Percentiles rank a stretch among this genome's conserved stretches.
These are phyloP conservation scores for Paecilomyces variotii DNA, from an alignment of 2,329 filamentous ascomycete genomes.

Conservation along the genomic window DNA sequence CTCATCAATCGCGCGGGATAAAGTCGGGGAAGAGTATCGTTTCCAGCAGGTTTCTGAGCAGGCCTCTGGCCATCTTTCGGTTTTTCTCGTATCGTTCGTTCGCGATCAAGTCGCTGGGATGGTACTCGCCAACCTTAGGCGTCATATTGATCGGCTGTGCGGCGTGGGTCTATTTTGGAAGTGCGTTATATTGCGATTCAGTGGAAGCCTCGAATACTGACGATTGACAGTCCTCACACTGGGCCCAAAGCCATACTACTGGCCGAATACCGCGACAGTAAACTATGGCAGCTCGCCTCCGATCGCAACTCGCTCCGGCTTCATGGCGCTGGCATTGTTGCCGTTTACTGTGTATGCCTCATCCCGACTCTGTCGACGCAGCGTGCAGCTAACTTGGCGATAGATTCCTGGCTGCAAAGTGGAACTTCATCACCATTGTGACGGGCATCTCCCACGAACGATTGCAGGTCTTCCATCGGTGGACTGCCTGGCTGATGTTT, in stretches of 20 bases:
- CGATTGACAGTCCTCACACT: constrained; percentile 33
- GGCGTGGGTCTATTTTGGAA: constrained; percentile 37
- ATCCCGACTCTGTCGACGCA: neutral
- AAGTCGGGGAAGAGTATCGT: constrained; percentile 17
- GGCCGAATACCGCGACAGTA: constrained; percentile 33
- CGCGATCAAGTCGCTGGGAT: constrained; percentile 18
- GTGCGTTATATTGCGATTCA: constrained; percentile 1
- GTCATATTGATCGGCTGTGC: constrained; percentile 31
- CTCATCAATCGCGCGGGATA: constrained; percentile 8
- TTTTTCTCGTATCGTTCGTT: constrained; percentile 16
- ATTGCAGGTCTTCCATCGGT: constrained; percentile 45
- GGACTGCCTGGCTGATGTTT: constrained; percentile 48
- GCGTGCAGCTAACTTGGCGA: neutral
- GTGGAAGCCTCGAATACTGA: neutral
- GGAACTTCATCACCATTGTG: constrained; percentile 45
- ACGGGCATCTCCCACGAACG: constrained; percentile 51
- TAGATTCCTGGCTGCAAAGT: constrained; percentile 42
- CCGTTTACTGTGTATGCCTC: constrained; percentile 39
- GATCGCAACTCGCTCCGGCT: constrained; percentile 43
- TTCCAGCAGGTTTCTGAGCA: constrained; percentile 5
- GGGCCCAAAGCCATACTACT: constrained; percentile 46
- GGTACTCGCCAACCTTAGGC: constrained; percentile 38
- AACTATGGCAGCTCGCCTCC: constrained; percentile 44
- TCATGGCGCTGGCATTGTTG: constrained; percentile 42
- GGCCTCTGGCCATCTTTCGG: constrained; percentile 28